phyloP scores from a whole-genome alignment of 495 filamentous ascomycete genomes.

The Xeromyces bisporus region DNA sequence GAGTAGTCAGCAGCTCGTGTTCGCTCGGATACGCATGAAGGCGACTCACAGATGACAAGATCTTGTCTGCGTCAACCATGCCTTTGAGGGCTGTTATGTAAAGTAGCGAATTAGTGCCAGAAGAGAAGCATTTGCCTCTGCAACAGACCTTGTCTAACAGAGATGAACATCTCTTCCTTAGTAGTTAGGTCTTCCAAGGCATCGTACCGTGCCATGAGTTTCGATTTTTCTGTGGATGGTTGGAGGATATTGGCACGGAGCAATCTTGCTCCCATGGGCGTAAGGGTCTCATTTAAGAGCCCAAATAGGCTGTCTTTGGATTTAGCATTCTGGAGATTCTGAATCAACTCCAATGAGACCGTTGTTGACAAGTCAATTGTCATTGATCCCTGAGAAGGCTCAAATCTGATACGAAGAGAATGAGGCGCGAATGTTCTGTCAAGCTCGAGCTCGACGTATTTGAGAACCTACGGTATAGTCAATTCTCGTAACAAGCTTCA shows the following conservation, averaged over 20 bases:
- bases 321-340: constrained; percentile 61
- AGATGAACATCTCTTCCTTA: constrained; percentile 76
- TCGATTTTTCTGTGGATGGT: constrained; percentile 57
- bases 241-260: constrained; percentile 73
- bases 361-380: constrained; percentile 82
- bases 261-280: constrained; percentile 73
- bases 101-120: constrained; percentile 2
- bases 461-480: constrained; percentile 43
- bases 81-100: constrained; percentile 41
- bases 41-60: constrained; percentile 18
- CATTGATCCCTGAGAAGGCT: constrained; percentile 85
- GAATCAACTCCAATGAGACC: constrained; percentile 69
- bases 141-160: constrained; percentile 44
- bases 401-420: constrained; percentile 71
- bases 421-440: constrained; percentile 51
- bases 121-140: neutral
- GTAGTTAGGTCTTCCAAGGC: constrained; percentile 69
- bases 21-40: neutral
- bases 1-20: constrained; percentile 10
- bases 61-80: constrained; percentile 38
- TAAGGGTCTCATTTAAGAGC: constrained; percentile 66
- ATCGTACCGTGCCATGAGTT: constrained; percentile 51
- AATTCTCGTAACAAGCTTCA: constrained; percentile 1
- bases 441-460: constrained; percentile 58
- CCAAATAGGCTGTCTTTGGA: constrained; percentile 70